These are phyloP conservation scores for Cystobasidium slooffiae DNA, from an alignment of 1,284 basidiomycete species.

Conservation along the genomic window DNA sequence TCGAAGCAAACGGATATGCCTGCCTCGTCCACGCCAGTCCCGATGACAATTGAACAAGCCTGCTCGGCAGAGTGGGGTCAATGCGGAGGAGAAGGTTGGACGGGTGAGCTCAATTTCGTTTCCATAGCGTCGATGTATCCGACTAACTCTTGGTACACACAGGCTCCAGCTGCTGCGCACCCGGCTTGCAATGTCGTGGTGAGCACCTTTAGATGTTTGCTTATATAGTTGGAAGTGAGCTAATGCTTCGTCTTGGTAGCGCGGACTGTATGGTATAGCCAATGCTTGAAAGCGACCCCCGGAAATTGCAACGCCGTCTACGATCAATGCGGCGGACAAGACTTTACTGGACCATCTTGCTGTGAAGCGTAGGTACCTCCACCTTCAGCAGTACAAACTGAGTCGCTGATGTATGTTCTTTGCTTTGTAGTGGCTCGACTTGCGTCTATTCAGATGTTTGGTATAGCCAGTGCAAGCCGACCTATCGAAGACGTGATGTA, in stretches of 20 bases:
- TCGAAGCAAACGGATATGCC: no score
- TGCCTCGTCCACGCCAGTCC: not conserved
- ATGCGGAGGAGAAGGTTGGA: slow-evolving; percentile 12
- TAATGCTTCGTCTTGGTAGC: not conserved
- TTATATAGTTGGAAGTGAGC: no score
- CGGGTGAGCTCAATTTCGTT: not conserved
- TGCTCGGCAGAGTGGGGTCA: not conserved
- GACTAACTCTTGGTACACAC: not conserved
- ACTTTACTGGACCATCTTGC: slow-evolving; percentile 1
- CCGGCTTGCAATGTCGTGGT: slow-evolving; percentile 10
- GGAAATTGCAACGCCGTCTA: not conserved
- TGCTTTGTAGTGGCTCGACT: not conserved
- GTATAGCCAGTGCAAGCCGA: slow-evolving; percentile 8
- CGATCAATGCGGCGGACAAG: slow-evolving; percentile 4
- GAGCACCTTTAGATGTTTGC: not conserved
- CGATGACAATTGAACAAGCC: not conserved
- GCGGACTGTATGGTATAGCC: not conserved
- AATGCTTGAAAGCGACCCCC: not conserved
- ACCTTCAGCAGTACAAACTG: no score
- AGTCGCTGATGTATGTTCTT: no score
- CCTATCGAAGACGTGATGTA: not conserved
- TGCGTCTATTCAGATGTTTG: not conserved
- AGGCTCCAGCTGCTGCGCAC: not conserved
- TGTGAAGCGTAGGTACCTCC: not conserved
- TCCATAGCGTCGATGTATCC: no score